Percentiles rank a stretch among this genome's conserved stretches.
phyloP scores from a whole-genome alignment of 257 asterid species.

The Mitragyna speciosa region DNA sequence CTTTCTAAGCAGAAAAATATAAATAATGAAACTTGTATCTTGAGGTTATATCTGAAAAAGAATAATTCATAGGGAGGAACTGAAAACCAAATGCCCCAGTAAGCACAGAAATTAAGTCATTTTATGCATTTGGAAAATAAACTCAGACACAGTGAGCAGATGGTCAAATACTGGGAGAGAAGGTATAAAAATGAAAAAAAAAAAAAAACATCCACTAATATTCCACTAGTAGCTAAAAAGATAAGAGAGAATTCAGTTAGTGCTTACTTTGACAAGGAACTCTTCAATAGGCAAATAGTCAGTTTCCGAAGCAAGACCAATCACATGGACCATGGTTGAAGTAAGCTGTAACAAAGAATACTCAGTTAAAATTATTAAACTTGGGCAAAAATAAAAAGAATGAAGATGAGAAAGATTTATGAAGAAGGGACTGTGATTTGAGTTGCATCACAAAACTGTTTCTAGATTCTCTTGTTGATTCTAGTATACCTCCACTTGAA shows the following conservation, averaged over 20 bases:
- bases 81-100: neutral
- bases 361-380: neutral
- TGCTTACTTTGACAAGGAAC: slow-evolving; percentile 70
- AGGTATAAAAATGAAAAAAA: slow-evolving; percentile 3
- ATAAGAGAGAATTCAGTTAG: neutral
- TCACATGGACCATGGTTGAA: slow-evolving; percentile 83
- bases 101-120: neutral
- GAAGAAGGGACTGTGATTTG: neutral
- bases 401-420: neutral
- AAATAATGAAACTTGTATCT: slow-evolving; percentile 3
- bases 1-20: slow-evolving; percentile 47
- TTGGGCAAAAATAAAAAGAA: neutral
- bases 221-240: slow-evolving; percentile 3
- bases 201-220: neutral
- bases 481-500: neutral
- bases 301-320: slow-evolving; percentile 74
- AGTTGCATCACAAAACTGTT: neutral
- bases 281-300: slow-evolving; percentile 52
- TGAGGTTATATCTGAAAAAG: neutral
- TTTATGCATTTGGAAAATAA: neutral
- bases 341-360: slow-evolving; percentile 61
- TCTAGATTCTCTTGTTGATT: neutral
- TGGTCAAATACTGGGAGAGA: neutral
- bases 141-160: neutral
- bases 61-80: neutral